Evolutionary conservation across 192 early-diverging fungal species (phyloP).

Genomic region (Gaertneriomyces semiglobifer): DNA sequence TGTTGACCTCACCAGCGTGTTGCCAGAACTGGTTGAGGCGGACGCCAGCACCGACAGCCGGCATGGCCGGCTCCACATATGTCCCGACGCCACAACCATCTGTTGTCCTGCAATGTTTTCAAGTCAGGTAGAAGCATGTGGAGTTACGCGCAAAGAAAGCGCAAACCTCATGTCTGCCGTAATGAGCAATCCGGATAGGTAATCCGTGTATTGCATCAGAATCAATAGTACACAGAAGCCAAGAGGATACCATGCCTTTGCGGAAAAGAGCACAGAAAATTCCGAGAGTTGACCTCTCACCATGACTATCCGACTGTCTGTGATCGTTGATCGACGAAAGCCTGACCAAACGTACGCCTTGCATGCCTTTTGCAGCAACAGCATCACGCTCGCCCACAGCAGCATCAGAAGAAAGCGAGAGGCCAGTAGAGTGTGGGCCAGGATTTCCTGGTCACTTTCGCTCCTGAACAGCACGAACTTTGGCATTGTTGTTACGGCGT

Average conservation of each 20-base stretch:
- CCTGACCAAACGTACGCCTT: slow-evolving; percentile 4
- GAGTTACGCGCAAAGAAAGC: not conserved
- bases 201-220: not conserved
- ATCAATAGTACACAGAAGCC: not conserved
- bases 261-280: not conserved
- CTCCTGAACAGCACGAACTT: not conserved
- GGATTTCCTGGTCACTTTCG: slow-evolving; percentile 2
- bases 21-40: not conserved
- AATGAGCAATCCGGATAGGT: not conserved
- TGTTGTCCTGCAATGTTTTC: not conserved
- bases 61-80: slow-evolving; percentile 5
- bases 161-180: not conserved
- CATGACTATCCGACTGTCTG: not conserved
- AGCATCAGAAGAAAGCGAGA: not conserved
- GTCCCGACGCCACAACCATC: not conserved
- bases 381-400: not conserved
- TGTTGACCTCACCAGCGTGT: slow-evolving; percentile 3
- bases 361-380: not conserved
- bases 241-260: not conserved
- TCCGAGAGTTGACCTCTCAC: not conserved
- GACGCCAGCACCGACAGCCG: not conserved
- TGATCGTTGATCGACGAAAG: not conserved
- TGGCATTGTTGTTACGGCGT: not conserved
- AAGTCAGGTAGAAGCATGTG: not conserved
- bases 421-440: not conserved